Base-by-base conservation (phyloP, 2,329 filamentous ascomycete species). In the Aspergillus brunneoviolaceus region DNA sequence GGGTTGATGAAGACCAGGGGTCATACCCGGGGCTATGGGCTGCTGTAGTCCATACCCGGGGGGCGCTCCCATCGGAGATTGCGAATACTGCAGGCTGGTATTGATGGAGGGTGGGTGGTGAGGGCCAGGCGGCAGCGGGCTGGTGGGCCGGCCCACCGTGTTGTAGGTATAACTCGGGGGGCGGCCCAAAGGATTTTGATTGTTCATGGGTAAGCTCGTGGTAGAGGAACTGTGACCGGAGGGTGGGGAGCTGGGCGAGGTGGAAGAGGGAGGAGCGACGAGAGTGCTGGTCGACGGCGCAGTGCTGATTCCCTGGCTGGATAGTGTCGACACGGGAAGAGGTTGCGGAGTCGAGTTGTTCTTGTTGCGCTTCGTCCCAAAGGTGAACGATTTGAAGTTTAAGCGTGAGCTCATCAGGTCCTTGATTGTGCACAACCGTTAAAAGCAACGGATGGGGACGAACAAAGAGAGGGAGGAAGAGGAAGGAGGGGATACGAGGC, bases 81-180 rank as follows among this genome's bases (percentile, higher is more conserved):
- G 81, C 16, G 78, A 75, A 68, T 84, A 84, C 53, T 77, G 79
- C 53, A 80, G 77, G 67, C 79, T 80, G 55, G 82, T 84, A 69
- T 85, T 84, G 67, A 87, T 83, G 56, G 82, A 79, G 57, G 83
- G 80, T 52, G 79, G 80, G 56, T 80, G 78, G 62, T 77, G 78
- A 55, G 71, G 77, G 48, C 66, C 73, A 29, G 74, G 78, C 51
- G 77, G 80, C 74, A 85, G 80, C 54, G 84, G 84, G 68, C 81
- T 84, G 60, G 79, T 77, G 47, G 83, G 80, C 58, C 82, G 79
- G 66, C 79, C 81, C 64, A 74, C 80, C 71, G 81, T 80, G 60
- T 76, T 77, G 69, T 86, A 85, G 60, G 84, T 83, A 74, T 89
- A 89, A 71, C 84, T 87, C 49, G 86, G 86, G 67, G 86, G 86